phyloP scores from a whole-genome alignment of 805 yeast species.

The Wickerhamiella qilinensis region DNA sequence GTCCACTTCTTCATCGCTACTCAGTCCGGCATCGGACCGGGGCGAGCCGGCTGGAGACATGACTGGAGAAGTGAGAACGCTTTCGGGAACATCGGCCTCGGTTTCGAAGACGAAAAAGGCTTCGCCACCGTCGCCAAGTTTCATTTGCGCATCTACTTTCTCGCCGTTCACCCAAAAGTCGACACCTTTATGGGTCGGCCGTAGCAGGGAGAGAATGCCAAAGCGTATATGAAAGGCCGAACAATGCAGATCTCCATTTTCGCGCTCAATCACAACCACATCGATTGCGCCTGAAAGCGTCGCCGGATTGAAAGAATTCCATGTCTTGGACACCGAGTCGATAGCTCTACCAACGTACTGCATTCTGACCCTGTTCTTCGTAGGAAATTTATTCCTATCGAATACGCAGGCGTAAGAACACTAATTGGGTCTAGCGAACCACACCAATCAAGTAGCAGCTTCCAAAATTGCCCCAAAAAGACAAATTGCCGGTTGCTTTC shows the following conservation, averaged over 20 bases:
- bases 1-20: conserved; percentile 15
- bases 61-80: conserved; percentile 76
- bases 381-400: too few species aligned
- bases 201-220: conserved; percentile 80
- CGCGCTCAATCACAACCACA: conserved; percentile 84
- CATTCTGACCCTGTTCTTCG: conserved; percentile 29
- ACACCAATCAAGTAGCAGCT: too few species aligned
- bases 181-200: conserved; percentile 91
- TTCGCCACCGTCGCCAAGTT: conserved; percentile 93
- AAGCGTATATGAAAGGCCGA: conserved; percentile 95
- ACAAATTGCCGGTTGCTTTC: too few species aligned
- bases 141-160: conserved; percentile 79
- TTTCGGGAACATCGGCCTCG: conserved; percentile 49
- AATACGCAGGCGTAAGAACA: too few species aligned
- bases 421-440: too few species aligned
- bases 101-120: conserved; percentile 95
- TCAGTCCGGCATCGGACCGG: conserved; percentile 8
- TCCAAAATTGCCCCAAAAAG: too few species aligned
- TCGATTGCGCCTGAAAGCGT: conserved; percentile 95
- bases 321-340: conserved; percentile 87
- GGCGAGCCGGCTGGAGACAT: conserved; percentile 46
- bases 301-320: conserved; percentile 94
- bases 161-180: conserved; percentile 75
- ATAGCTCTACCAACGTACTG: conserved; percentile 94
- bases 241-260: conserved; percentile 63